Evolutionary conservation across 352 stramenopile genomes (phyloP), one percentile per base, ranked within the genome.

Genomic region (Pythium biforme): DNA sequence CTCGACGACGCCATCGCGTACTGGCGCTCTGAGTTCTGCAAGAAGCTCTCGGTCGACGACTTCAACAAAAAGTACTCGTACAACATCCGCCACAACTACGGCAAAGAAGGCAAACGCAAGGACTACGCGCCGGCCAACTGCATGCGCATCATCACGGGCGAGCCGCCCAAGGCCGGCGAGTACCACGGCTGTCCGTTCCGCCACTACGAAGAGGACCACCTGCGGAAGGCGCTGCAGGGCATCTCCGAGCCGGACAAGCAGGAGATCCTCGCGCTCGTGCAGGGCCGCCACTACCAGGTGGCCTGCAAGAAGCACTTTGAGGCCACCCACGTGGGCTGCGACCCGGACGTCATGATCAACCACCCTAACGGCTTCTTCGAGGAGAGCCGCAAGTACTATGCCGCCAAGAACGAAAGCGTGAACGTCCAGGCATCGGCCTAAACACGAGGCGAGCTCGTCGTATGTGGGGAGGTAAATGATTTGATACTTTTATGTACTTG

Each of bases 51-150:
- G 4, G 77, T 96, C 12, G 97, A 99, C 50, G 88, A 98, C 64
- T 99, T 99, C 74, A 95, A 97, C 74, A 99, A 99, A 68, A 89
- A 98, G 59, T 99, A 99, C 76, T 79, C 91, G 15, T 99, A 99
- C 86, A 98, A 97, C 76, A 98, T 99, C 55, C 89, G 97, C 53
- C 97, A 99, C 86, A 99, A 98, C 83, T 99, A 99, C 77, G 97
- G 97, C 40, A 99, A 99, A 73, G 97, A 99, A 78, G 97, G 97
- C 52, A 99, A 99, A 68, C 88, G 97, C 58, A 96, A 95, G 55
- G 96, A 97, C 76, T 99, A 99, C 72, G 96, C 89, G 22, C 94
- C 97, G 22, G 98, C 95, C 74, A 97, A 91, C 76, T 98, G 94
- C 73, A 96, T 96, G 70, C 98, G 97, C 63, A 98, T 99, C 79